These are phyloP conservation scores for Microbotryomycetes sp. DNA, from an alignment of 1,284 basidiomycete genomes.

Conservation along the genomic window DNA sequence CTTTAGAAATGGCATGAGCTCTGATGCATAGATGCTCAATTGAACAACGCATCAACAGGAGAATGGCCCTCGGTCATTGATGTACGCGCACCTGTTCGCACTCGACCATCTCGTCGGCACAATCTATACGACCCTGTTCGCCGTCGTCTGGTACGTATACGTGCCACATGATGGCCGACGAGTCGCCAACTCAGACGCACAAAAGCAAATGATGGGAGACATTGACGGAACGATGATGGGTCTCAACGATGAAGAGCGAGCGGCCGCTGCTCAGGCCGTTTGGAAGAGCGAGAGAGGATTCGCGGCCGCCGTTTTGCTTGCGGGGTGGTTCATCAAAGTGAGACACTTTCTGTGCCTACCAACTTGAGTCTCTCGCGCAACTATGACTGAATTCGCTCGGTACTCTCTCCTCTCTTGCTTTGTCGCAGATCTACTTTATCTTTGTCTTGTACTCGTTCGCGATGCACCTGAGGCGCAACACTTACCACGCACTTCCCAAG, in stretches of 20 bases:
- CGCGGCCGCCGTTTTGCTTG: conserved; percentile 64
- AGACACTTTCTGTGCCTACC: conserved; percentile 31
- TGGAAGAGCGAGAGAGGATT: conserved; percentile 86
- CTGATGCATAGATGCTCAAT: background rate
- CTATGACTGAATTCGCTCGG: no score
- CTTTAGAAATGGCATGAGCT: background rate
- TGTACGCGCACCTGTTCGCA: conserved; percentile 86
- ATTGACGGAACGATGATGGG: conserved; percentile 45
- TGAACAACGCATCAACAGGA: conserved; percentile 53
- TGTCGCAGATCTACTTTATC: conserved; percentile 77
- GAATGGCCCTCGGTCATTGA: conserved; percentile 70
- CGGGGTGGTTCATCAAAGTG: conserved; percentile 87
- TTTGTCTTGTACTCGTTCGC: conserved; percentile 89
- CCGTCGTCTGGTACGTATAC: conserved; percentile 79
- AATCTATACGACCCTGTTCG: conserved; percentile 84
- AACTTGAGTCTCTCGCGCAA: background rate
- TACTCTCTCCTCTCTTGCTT: background rate
- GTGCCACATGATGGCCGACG: conserved; percentile 81
- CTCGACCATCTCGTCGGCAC: conserved; percentile 90
- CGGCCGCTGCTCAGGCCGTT: conserved; percentile 62
- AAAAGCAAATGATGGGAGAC: conserved; percentile 62
- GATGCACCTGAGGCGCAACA: conserved; percentile 80
- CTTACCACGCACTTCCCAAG: conserved; percentile 70
- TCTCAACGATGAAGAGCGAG: conserved; percentile 58
- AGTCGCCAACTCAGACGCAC: conserved; percentile 72